Conservation (phyloP, 73 alveolate genomes). For the Paramecium sonneborni region DNA sequence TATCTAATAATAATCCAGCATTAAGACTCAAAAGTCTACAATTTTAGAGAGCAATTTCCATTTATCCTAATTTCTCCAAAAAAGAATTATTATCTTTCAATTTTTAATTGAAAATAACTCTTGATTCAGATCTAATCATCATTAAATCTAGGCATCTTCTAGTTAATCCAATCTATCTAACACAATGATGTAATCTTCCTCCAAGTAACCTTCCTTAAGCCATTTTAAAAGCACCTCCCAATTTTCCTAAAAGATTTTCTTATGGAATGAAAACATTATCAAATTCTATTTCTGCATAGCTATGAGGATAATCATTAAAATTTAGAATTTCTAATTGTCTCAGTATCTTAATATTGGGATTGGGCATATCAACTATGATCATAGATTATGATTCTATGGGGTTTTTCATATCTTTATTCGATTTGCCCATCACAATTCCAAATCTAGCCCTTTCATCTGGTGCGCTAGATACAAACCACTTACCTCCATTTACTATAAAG, state of each 20-base stretch:
- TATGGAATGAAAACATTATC: conserved; percentile 71
- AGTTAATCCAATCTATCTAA: too few relatives aligned
- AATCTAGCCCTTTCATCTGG: conserved; percentile 68
- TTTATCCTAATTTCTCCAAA: too few relatives aligned
- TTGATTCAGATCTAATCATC: too few relatives aligned
- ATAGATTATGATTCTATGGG: conserved; percentile 61
- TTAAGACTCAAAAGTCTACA: too few relatives aligned
- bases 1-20: too few relatives aligned
- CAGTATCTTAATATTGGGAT: conserved; percentile 52
- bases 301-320: conserved; percentile 69
- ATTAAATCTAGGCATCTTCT: too few relatives aligned
- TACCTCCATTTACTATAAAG: conserved; percentile 71
- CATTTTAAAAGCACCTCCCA: too few relatives aligned
- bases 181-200: too few relatives aligned
- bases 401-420: not conserved
- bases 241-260: conserved; percentile 65
- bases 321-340: conserved; percentile 58
- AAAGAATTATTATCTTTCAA: too few relatives aligned
- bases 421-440: conserved; percentile 66
- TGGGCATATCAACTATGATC: conserved; percentile 69
- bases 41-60: too few relatives aligned
- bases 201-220: too few relatives aligned
- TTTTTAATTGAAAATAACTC: too few relatives aligned
- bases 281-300: conserved; percentile 70
- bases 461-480: conserved; percentile 77